These are phyloP conservation scores for Pleurostoma richardsiae DNA, from an alignment of 2,329 filamentous ascomycete species.

Conservation along the genomic window DNA sequence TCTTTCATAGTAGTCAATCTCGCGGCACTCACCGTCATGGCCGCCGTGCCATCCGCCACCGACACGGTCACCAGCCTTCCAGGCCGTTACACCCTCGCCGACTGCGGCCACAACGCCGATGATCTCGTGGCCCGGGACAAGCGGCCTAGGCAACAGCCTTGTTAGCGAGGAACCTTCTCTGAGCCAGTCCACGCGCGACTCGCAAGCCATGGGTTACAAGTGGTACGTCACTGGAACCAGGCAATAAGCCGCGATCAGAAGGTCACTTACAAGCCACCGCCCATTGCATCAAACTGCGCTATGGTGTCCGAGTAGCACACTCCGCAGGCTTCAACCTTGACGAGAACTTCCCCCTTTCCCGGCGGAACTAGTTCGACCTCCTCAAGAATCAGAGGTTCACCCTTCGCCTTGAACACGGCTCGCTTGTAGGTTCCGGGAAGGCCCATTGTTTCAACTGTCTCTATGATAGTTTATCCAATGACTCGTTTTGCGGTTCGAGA, in stretches of 20 bases:
- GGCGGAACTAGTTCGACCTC: conserved; percentile 44
- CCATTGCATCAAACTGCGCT: conserved; percentile 25
- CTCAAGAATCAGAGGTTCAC: conserved; percentile 44
- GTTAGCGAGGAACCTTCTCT: not conserved
- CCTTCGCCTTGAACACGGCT: conserved; percentile 45
- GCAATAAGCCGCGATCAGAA: too few species aligned
- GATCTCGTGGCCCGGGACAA: conserved; percentile 55
- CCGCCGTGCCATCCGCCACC: conserved; percentile 46
- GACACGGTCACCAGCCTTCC: conserved; percentile 52
- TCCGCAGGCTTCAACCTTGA: conserved; percentile 58
- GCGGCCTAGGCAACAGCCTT: not conserved
- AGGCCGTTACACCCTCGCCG: conserved; percentile 43
- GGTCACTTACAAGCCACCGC: conserved; percentile 24
- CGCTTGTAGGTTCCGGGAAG: conserved; percentile 53
- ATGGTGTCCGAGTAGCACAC: conserved; percentile 51
- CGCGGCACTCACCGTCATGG: conserved; percentile 28
- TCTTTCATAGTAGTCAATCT: not conserved
- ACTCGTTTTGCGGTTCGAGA: too few species aligned
- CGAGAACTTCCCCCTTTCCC: conserved; percentile 44
- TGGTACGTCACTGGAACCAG: too few species aligned
- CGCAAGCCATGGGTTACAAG: not conserved
- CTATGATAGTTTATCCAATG: not conserved
- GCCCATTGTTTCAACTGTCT: conserved; percentile 8
- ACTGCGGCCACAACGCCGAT: conserved; percentile 54
- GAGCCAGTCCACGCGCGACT: too few species aligned